Evolutionary conservation across 2,329 filamentous ascomycete genomes (phyloP).

Genomic region (Aureobasidium leucospermi): DNA sequence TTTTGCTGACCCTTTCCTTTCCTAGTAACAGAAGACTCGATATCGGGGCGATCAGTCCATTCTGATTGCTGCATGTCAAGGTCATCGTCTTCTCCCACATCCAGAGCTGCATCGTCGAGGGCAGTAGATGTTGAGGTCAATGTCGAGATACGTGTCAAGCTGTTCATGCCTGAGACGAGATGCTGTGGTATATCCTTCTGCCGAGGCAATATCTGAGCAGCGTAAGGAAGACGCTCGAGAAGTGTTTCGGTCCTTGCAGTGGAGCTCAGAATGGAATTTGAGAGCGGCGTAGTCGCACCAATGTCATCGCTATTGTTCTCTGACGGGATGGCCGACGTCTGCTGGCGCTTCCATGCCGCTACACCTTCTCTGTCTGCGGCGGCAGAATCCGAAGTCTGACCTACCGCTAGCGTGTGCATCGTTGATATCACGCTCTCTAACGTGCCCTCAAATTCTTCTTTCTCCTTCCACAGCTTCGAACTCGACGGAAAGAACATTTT

Average conservation of each 20-base stretch:
- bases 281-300: not conserved
- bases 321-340: not conserved
- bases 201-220: constrained; percentile 59
- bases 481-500: constrained; percentile 92
- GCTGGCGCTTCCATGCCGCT: constrained; percentile 20
- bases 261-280: not conserved
- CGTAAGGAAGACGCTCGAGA: constrained; percentile 80
- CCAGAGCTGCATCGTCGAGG: constrained; percentile 16
- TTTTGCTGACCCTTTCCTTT: not conserved
- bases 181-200: constrained; percentile 38
- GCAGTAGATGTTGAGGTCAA: constrained; percentile 4
- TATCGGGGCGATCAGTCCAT: constrained; percentile 6
- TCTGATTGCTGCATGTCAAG: constrained; percentile 15
- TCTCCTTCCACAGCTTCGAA: constrained; percentile 72
- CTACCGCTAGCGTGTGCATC: not conserved
- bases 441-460: constrained; percentile 71
- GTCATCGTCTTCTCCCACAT: constrained; percentile 25
- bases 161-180: constrained; percentile 42
- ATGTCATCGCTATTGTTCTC: not conserved
- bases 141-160: constrained; percentile 52
- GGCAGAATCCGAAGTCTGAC: not conserved
- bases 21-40: not conserved
- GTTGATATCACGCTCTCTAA: constrained; percentile 54
- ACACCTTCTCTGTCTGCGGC: constrained; percentile 15
- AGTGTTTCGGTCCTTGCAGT: constrained; percentile 65